Percentiles rank a stretch among this genome's conserved stretches.
Evolutionary conservation across 78 protist species (phyloP).

Genomic region (Chrysochromulina tobinii): DNA sequence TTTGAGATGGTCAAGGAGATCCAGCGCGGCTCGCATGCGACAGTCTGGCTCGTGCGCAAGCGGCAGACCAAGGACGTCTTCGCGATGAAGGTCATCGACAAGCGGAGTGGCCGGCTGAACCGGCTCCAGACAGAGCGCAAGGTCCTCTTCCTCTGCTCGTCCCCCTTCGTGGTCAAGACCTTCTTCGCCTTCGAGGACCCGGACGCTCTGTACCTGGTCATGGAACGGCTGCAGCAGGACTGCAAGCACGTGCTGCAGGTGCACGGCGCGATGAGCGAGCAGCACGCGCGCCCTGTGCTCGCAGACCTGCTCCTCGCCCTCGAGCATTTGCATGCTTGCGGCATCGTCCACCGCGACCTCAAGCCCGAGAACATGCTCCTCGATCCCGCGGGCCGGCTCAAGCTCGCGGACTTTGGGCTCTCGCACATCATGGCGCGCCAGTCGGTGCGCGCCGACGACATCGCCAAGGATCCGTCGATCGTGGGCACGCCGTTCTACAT

Average conservation of each 20-base stretch:
- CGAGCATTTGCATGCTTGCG: background rate
- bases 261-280: background rate
- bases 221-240: background rate
- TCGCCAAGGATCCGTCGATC: background rate
- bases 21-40: constrained; percentile 1
- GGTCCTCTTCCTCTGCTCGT: background rate
- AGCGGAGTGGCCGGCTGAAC: background rate
- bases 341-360: constrained; percentile 45
- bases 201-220: background rate
- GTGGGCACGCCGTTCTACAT: background rate
- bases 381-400: background rate
- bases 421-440: background rate
- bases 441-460: background rate
- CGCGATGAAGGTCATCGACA: constrained; percentile 14
- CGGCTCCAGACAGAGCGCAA: background rate
- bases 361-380: constrained; percentile 46
- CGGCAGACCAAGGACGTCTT: background rate
- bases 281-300: background rate
- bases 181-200: background rate
- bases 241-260: background rate
- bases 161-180: background rate
- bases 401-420: constrained; percentile 48
- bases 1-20: background rate
- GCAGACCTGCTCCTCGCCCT: background rate
- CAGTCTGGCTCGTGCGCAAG: constrained; percentile 2